Percentiles rank a stretch among this genome's conserved stretches.
phyloP scores from a whole-genome alignment of 2,329 filamentous ascomycete genomes.

The Penicillium sp. region DNA sequence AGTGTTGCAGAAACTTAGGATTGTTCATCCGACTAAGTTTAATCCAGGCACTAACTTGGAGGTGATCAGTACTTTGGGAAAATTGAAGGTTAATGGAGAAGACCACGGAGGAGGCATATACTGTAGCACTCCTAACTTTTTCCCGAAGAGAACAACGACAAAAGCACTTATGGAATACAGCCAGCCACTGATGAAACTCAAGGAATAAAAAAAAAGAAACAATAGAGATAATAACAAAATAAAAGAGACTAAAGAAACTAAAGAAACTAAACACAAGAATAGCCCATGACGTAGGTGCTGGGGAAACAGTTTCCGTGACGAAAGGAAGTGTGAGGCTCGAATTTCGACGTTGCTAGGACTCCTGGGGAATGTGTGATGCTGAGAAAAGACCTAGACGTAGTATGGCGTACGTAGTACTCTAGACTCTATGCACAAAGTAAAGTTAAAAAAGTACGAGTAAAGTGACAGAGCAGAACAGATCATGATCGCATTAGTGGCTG shows the following conservation, averaged over 20 bases:
- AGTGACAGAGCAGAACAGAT: conserved; percentile 5
- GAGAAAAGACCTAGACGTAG: neutral
- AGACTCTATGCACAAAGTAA: neutral
- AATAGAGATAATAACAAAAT: neutral
- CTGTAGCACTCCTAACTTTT: too few relatives aligned
- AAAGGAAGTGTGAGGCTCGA: conserved; percentile 12
- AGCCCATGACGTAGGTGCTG: neutral
- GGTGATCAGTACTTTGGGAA: neutral
- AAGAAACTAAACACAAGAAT: too few relatives aligned
- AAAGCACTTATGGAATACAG: too few relatives aligned
- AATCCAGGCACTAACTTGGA: neutral
- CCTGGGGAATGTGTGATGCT: conserved; percentile 5
- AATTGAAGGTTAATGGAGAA: neutral
- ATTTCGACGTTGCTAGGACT: conserved; percentile 17
- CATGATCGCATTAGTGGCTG: conserved; percentile 18
- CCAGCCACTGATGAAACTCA: neutral
- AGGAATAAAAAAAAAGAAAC: neutral
- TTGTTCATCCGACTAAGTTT: neutral
- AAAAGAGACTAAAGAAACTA: too few relatives aligned
- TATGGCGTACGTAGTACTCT: too few relatives aligned
- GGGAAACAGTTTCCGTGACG: conserved; percentile 14
- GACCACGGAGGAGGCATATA: too few relatives aligned
- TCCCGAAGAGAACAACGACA: too few relatives aligned
- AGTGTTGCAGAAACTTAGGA: neutral
- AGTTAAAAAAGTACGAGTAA: neutral